These are phyloP conservation scores for Funneliformis mosseae DNA, from an alignment of 192 early-diverging fungal genomes.

Conservation along the genomic window DNA sequence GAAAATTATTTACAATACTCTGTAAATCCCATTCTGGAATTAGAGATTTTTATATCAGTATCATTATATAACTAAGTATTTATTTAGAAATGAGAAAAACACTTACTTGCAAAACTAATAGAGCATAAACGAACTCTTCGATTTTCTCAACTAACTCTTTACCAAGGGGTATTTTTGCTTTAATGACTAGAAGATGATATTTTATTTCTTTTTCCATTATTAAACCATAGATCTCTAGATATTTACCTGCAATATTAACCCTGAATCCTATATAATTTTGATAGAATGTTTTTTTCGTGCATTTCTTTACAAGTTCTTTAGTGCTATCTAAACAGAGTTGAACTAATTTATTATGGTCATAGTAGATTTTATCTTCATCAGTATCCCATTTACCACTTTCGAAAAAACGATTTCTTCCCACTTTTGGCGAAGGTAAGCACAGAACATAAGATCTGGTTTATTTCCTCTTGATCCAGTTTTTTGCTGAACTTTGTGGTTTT, in stretches of 20 bases:
- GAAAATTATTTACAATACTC: too few species aligned
- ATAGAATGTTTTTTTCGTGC: constrained; percentile 9
- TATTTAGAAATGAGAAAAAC: too few species aligned
- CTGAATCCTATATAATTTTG: constrained; percentile 22
- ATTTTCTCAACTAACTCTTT: neutral
- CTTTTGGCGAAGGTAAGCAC: constrained; percentile 8
- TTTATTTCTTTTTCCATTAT: constrained; percentile 17
- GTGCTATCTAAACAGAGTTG: too few species aligned
- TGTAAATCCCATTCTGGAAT: too few species aligned
- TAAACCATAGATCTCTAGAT: neutral
- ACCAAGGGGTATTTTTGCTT: neutral
- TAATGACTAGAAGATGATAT: constrained; percentile 9
- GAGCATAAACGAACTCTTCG: constrained; percentile 11
- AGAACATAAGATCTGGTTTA: constrained; percentile 22
- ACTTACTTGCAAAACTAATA: constrained; percentile 9
- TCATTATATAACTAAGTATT: too few species aligned
- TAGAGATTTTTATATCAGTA: too few species aligned
- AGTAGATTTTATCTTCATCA: constrained; percentile 2
- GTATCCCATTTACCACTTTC: neutral
- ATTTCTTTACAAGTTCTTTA: constrained; percentile 24
- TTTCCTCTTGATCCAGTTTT: constrained; percentile 12
- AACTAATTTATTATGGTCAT: too few species aligned
- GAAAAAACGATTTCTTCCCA: constrained; percentile 27
- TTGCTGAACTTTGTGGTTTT: constrained; percentile 1
- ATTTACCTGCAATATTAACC: constrained; percentile 14